These are phyloP conservation scores for Candida sonorensis DNA, from an alignment of 805 yeast genomes.

Conservation along the genomic window DNA sequence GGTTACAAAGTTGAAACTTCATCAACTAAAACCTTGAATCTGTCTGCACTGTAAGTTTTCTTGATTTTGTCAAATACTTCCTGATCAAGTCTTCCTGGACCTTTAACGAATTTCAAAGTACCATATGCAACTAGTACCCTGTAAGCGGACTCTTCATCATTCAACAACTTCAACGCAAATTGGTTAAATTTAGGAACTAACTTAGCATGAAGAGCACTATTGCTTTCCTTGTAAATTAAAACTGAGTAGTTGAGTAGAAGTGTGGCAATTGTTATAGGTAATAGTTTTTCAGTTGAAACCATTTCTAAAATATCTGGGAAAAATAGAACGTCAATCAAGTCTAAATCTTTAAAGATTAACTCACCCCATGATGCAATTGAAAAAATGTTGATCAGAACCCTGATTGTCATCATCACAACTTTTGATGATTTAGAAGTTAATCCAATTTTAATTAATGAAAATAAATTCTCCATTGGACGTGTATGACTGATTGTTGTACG, in stretches of 20 bases:
- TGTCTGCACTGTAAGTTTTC: constrained; percentile 5
- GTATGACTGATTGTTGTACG: constrained; percentile 42
- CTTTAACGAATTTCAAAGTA: constrained; percentile 34
- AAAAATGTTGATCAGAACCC: constrained; percentile 52
- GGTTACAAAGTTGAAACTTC: no score
- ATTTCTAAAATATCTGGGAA: constrained; percentile 16
- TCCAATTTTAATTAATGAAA: constrained; percentile 37
- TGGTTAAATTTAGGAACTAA: constrained; percentile 18
- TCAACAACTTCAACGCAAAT: constrained; percentile 9
- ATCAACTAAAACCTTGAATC: constrained; percentile 15
- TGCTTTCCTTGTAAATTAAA: constrained; percentile 26
- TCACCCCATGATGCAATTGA: constrained; percentile 40
- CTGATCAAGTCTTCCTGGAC: constrained; percentile 4
- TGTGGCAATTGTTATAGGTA: constrained; percentile 38
- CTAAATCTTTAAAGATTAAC: constrained; percentile 34
- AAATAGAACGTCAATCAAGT: constrained; percentile 32
- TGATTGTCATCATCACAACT: constrained; percentile 47
- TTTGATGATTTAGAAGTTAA: constrained; percentile 24
- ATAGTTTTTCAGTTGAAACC: constrained; percentile 21
- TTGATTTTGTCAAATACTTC: constrained; percentile 7
- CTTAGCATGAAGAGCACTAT: constrained; percentile 21
- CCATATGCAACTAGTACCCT: constrained; percentile 59
- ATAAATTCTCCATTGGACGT: constrained; percentile 33
- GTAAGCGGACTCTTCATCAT: constrained; percentile 61
- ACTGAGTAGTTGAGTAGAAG: constrained; percentile 43